Percentiles rank a stretch among this genome's conserved stretches.
These are phyloP conservation scores for Coemansia sp. DNA, from an alignment of 192 early-diverging fungal species.

Conservation along the genomic window DNA sequence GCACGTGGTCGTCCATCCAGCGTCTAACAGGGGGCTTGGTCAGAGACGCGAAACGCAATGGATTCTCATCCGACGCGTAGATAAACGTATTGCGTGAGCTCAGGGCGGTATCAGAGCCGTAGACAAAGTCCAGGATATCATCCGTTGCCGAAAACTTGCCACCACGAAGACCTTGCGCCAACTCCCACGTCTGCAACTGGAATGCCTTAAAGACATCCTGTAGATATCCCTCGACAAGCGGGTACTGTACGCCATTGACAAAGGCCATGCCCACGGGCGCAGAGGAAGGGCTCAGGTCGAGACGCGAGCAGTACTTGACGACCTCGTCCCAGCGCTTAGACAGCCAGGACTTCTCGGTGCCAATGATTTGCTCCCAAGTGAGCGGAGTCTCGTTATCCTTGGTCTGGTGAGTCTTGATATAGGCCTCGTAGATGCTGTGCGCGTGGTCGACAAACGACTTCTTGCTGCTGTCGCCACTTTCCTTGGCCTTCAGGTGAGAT, in stretches of 20 bases:
- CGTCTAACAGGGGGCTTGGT: slow-evolving; percentile 2
- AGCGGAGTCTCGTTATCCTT: slow-evolving; percentile 29
- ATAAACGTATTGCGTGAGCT: slow-evolving; percentile 63
- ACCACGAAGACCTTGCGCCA: slow-evolving; percentile 57
- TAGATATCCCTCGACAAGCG: slow-evolving; percentile 65
- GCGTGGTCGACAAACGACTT: slow-evolving; percentile 20
- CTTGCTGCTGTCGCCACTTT: not conserved
- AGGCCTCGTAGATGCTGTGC: slow-evolving; percentile 28
- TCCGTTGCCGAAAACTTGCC: slow-evolving; percentile 58
- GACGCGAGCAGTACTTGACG: slow-evolving; percentile 39
- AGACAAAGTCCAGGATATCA: slow-evolving; percentile 72
- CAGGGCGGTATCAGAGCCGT: slow-evolving; percentile 62
- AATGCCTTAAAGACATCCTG: slow-evolving; percentile 58
- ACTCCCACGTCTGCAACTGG: slow-evolving; percentile 57
- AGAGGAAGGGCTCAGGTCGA: slow-evolving; percentile 36
- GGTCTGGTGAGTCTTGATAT: slow-evolving; percentile 31
- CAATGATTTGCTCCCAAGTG: slow-evolving; percentile 33
- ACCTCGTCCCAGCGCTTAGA: slow-evolving; percentile 35
- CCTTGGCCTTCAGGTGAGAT: slow-evolving; percentile 13
- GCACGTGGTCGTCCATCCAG: slow-evolving; percentile 32
- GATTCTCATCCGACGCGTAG: slow-evolving; percentile 42
- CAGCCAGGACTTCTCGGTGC: slow-evolving; percentile 19
- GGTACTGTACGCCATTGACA: slow-evolving; percentile 79
- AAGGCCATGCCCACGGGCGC: slow-evolving; percentile 62
- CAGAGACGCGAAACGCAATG: slow-evolving; percentile 38